phyloP scores from a whole-genome alignment of 306 rosid species.

The Cicer chorassanicum region DNA sequence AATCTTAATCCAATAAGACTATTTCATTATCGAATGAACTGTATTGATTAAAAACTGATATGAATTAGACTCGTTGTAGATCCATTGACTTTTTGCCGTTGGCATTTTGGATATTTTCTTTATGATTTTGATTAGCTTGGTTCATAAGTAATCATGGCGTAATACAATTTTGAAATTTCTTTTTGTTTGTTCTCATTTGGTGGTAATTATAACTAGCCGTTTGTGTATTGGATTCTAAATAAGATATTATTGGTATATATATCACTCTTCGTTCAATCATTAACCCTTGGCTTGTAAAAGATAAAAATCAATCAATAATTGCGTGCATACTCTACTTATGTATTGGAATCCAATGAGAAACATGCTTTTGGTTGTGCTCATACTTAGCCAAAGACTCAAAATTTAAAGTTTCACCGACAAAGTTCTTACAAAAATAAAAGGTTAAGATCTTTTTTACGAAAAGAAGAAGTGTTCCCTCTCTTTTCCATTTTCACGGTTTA shows the following conservation, averaged over 20 bases:
- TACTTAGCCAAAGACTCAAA: constrained; percentile 24
- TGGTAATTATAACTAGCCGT: not conserved
- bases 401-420: constrained; percentile 37
- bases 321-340: not conserved
- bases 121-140: not conserved
- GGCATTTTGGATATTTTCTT: too few relatives aligned
- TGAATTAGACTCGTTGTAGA: too few relatives aligned
- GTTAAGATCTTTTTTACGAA: not conserved
- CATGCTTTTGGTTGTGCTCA: not conserved
- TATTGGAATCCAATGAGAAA: constrained; percentile 18
- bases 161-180: not conserved
- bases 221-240: constrained; percentile 25
- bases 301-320: not conserved
- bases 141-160: not conserved
- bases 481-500: not conserved
- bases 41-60: too few relatives aligned
- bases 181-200: not conserved
- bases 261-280: not conserved
- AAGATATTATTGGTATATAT: not conserved
- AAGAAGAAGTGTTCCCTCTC: not conserved
- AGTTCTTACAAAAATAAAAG: not conserved
- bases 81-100: too few relatives aligned
- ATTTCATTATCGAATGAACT: too few relatives aligned
- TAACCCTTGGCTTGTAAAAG: too few relatives aligned
- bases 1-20: too few relatives aligned